These are phyloP conservation scores for Penicillium silybi DNA, from an alignment of 495 filamentous ascomycete species.

Conservation along the genomic window DNA sequence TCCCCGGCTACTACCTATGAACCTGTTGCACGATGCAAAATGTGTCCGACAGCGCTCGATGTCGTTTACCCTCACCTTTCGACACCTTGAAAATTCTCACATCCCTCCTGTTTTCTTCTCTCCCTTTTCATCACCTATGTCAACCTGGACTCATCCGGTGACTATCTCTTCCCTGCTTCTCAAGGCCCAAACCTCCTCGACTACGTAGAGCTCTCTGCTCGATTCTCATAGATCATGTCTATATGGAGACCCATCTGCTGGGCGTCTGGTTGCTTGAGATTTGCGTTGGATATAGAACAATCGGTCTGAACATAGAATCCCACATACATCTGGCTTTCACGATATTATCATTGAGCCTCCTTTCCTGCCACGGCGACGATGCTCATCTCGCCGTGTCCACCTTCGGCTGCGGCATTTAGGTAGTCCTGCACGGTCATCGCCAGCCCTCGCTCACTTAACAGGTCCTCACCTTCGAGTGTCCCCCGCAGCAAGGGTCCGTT, in stretches of 20 bases:
- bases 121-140: background rate
- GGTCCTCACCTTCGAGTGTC: constrained; percentile 57
- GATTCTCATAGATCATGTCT: background rate
- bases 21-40: too few species aligned
- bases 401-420: constrained; percentile 48
- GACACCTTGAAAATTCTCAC: background rate
- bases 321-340: background rate
- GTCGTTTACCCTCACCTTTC: too few species aligned
- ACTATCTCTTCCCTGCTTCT: background rate
- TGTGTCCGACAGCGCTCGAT: background rate
- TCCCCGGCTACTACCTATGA: too few species aligned
- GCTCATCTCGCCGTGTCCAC: constrained; percentile 59
- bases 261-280: background rate
- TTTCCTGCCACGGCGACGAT: constrained; percentile 48
- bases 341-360: background rate
- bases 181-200: background rate
- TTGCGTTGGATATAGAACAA: background rate
- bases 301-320: background rate
- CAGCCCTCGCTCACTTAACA: constrained; percentile 62
- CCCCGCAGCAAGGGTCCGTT: constrained; percentile 75
- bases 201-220: background rate
- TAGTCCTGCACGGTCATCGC: constrained; percentile 61
- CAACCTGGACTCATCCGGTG: background rate
- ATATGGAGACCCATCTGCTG: background rate
- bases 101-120: background rate